Evolutionary conservation across 352 stramenopile species (phyloP).

Genomic region (Phytopythium ostracodes): DNA sequence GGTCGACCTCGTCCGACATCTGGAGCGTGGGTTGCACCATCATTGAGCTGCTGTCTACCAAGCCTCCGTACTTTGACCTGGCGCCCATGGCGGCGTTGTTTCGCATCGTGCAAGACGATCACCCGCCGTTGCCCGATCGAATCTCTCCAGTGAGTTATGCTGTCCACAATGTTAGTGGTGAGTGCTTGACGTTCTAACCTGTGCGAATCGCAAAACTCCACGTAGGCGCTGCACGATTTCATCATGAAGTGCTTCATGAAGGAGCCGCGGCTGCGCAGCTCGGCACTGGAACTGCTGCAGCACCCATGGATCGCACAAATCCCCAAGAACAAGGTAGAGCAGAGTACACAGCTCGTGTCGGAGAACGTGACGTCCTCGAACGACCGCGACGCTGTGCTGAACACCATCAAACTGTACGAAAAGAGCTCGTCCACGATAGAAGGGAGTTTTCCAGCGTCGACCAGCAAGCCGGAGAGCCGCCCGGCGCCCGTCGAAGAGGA

Average conservation of each 20-base stretch:
- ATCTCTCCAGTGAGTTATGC: constrained; percentile 66
- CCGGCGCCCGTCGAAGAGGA: constrained; percentile 19
- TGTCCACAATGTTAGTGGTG: constrained; percentile 1
- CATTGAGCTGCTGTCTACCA: constrained; percentile 91
- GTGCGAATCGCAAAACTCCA: not conserved
- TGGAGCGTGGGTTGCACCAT: constrained; percentile 95
- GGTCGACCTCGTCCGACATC: constrained; percentile 92
- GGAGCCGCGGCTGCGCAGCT: constrained; percentile 76
- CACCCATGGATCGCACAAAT: constrained; percentile 91
- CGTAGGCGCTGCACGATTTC: constrained; percentile 86
- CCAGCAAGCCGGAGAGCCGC: constrained; percentile 14
- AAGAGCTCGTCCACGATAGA: constrained; percentile 40
- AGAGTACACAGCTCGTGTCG: constrained; percentile 78
- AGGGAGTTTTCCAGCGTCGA: constrained; percentile 5
- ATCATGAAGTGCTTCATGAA: constrained; percentile 93
- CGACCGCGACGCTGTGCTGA: constrained; percentile 76
- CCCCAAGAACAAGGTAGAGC: constrained; percentile 83
- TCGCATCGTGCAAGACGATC: constrained; percentile 92
- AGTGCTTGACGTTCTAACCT: not conserved
- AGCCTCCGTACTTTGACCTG: constrained; percentile 93
- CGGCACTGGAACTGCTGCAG: constrained; percentile 78
- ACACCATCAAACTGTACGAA: constrained; percentile 85
- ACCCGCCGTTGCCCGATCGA: constrained; percentile 85
- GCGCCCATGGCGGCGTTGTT: constrained; percentile 89
- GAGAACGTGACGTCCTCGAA: constrained; percentile 74